These are phyloP conservation scores for Astrothelium subdiscretum DNA, from an alignment of 495 filamentous ascomycete species.

Conservation along the genomic window DNA sequence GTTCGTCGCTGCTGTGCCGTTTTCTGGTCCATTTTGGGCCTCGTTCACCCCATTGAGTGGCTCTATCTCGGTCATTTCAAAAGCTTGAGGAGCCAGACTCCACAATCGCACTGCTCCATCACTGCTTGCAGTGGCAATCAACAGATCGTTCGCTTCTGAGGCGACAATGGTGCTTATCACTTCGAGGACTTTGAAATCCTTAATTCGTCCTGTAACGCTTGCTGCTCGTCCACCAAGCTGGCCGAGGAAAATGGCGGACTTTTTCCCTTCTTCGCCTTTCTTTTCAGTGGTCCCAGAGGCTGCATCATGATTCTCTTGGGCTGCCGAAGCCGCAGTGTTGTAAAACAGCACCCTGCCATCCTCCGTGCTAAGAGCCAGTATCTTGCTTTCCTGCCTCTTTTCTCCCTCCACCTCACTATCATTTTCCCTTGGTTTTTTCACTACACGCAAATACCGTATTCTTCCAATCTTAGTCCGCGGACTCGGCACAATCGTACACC, in stretches of 20 bases:
- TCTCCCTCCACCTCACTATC: background rate
- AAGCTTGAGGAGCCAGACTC: conserved; percentile 37
- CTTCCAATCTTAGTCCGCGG: conserved; percentile 72
- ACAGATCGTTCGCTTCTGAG: conserved; percentile 30
- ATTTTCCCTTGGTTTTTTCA: background rate
- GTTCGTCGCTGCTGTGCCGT: conserved; percentile 7
- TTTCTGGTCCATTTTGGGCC: conserved; percentile 23
- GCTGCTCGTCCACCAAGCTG: conserved; percentile 64
- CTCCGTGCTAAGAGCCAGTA: conserved; percentile 79
- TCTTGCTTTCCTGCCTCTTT: conserved; percentile 25
- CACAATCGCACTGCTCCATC: conserved; percentile 74
- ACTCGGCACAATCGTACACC: conserved; percentile 54
- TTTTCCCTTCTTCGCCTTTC: background rate
- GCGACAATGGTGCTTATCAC: conserved; percentile 24
- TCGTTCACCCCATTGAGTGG: background rate
- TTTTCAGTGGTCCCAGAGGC: conserved; percentile 26
- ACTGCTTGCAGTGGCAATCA: conserved; percentile 68
- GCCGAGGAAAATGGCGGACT: conserved; percentile 35
- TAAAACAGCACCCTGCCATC: conserved; percentile 85
- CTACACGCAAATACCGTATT: conserved; percentile 49
- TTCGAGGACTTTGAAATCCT: conserved; percentile 68
- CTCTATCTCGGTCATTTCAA: conserved; percentile 7
- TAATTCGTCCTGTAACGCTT: conserved; percentile 60
- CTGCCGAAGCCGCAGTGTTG: conserved; percentile 37
- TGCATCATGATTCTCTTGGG: background rate